Evolutionary conservation across 2,329 filamentous ascomycete genomes (phyloP), one percentile per base, ranked within the genome.

Genomic region (Bipolaris cookei): DNA sequence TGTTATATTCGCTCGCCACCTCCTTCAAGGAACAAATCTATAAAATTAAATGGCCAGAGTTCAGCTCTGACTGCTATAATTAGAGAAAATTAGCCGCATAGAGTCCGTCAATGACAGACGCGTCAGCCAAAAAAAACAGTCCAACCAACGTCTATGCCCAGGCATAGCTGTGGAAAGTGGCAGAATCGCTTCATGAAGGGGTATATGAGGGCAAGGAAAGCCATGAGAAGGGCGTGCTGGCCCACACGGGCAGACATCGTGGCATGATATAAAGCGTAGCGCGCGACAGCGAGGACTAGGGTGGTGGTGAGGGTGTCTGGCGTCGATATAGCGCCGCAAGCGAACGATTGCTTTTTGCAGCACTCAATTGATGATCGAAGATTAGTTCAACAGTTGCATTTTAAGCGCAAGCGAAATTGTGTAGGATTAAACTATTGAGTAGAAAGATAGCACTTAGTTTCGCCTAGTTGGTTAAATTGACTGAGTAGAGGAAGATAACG

Each of bases 341-440:
- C 81, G 61, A 67, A 45, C 18, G 58, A 59, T 18, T 51, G 46
- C 34, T 45, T 50, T 20, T 51, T 51, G 51, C 53, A 59, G 30
- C 62, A 62, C 16, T 44, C 53, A 18, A 68, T 58, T 80, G 75
- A 3, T 81, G 80, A 63, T 86, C 84, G 49, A 84, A 74, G 42
- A 83, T 81, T 45, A 80, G 78, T 62, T 86, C 84, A 70, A 82
- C 79, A 32, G 80, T 78, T 63, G 86, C 84, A 65, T 86, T 86
- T 74, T 84, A 85, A 0, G 82, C 78, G 65, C 84, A 86, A 23
- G 51, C 62, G 6, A 56, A 51, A 28, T 45, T 47, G 47, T 53
- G 54, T 4, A 52, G 47, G 30, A 63, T 23, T 4, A 80, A 77
- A 18, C 79, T 79, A 23, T 81, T 79, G 49, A 83, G 78, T 73